These are phyloP conservation scores for Saccharomyces hybrid DNA, from an alignment of 1,139 yeast species.

Conservation along the genomic window DNA sequence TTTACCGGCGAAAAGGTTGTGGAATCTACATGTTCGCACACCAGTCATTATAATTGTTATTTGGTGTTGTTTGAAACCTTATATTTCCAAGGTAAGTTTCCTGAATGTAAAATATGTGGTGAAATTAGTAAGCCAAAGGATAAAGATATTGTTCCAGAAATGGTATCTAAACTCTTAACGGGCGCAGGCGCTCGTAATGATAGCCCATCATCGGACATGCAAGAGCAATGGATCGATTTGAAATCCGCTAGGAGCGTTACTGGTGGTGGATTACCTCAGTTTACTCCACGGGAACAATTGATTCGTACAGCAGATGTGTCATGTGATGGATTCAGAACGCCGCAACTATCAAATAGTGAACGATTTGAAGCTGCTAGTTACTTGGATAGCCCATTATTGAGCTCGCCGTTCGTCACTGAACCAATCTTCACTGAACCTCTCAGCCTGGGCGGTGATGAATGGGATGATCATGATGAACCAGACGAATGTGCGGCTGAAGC, in stretches of 20 bases:
- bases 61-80: slow-evolving; percentile 14
- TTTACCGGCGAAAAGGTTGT: slow-evolving; percentile 32
- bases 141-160: slow-evolving; percentile 21
- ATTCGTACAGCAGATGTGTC: slow-evolving; percentile 26
- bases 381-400: background rate
- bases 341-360: background rate
- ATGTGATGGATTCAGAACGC: slow-evolving; percentile 22
- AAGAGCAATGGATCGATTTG: slow-evolving; percentile 15
- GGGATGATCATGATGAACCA: background rate
- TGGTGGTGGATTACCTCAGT: slow-evolving; percentile 4
- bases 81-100: slow-evolving; percentile 10
- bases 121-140: slow-evolving; percentile 19
- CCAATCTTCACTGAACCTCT: background rate
- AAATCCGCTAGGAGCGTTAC: slow-evolving; percentile 7
- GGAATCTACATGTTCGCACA: slow-evolving; percentile 31
- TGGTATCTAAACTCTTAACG: slow-evolving; percentile 19
- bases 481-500: slow-evolving; percentile 7
- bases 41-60: slow-evolving; percentile 27
- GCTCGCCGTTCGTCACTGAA: background rate
- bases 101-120: slow-evolving; percentile 27
- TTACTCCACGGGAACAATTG: slow-evolving; percentile 25
- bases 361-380: background rate
- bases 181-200: slow-evolving; percentile 3
- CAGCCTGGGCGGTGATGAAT: background rate
- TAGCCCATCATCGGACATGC: slow-evolving; percentile 4